Evolutionary conservation across 352 stramenopile species (phyloP).

Genomic region (Pythium plurisporium): DNA sequence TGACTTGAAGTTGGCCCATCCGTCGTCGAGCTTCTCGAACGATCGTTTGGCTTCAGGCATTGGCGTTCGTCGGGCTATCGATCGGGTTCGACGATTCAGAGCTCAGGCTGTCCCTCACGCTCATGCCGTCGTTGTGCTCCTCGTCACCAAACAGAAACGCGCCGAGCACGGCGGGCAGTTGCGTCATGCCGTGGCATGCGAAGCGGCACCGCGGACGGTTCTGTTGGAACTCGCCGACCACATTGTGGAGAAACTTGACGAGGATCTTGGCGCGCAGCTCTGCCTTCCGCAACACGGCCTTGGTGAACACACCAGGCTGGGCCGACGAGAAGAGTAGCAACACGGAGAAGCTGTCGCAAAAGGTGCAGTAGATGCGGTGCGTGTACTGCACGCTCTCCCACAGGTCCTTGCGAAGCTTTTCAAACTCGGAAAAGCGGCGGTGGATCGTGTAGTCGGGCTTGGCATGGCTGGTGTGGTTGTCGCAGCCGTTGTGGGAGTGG

Average conservation of each 20-base stretch:
- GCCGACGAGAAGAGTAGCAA: slow-evolving; percentile 47
- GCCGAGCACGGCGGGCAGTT: slow-evolving; percentile 39
- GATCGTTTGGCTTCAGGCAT: not conserved
- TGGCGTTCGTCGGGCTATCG: not conserved
- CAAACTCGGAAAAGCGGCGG: slow-evolving; percentile 11
- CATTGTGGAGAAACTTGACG: slow-evolving; percentile 43
- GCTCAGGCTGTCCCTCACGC: not conserved
- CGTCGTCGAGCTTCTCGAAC: not conserved
- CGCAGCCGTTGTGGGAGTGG: slow-evolving; percentile 1
- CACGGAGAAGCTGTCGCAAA: slow-evolving; percentile 53
- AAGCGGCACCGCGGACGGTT: slow-evolving; percentile 38
- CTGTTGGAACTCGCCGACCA: slow-evolving; percentile 46
- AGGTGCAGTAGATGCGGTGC: slow-evolving; percentile 47
- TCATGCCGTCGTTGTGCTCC: not conserved
- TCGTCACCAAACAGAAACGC: slow-evolving; percentile 13
- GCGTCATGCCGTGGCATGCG: slow-evolving; percentile 40
- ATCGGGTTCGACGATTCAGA: not conserved
- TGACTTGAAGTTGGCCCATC: not conserved
- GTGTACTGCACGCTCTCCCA: slow-evolving; percentile 31
- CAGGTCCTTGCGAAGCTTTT: slow-evolving; percentile 40
- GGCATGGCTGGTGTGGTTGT: not conserved
- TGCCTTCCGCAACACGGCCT: slow-evolving; percentile 21
- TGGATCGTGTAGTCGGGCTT: slow-evolving; percentile 30
- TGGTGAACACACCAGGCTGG: slow-evolving; percentile 42
- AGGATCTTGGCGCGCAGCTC: slow-evolving; percentile 32